These are phyloP conservation scores for Auriscalpium microsporum DNA, from an alignment of 768 basidiomycete genomes.

Conservation along the genomic window DNA sequence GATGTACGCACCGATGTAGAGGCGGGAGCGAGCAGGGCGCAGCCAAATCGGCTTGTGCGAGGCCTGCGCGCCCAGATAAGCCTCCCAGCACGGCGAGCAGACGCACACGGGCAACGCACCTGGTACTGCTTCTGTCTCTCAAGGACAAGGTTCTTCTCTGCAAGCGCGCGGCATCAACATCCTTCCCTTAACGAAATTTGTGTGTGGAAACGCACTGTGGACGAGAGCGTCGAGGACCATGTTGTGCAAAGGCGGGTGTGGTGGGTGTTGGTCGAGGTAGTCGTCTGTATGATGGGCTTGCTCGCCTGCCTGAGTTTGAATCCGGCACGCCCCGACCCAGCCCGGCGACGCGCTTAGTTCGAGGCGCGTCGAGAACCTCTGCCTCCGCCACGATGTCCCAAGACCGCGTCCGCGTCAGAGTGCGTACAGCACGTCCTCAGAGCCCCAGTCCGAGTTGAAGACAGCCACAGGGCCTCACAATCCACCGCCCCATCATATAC, in stretches of 20 bases:
- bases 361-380: slow-evolving; percentile 28
- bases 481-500: slow-evolving; percentile 88
- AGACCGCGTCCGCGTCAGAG: slow-evolving; percentile 75
- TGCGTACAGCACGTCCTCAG: slow-evolving; percentile 31
- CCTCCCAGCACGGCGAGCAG: not conserved
- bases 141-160: slow-evolving; percentile 56
- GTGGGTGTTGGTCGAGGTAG: not conserved
- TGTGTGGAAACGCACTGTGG: slow-evolving; percentile 41
- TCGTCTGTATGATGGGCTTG: not conserved
- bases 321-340: slow-evolving; percentile 27
- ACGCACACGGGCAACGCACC: slow-evolving; percentile 32
- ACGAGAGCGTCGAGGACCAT: slow-evolving; percentile 56
- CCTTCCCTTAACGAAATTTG: not conserved
- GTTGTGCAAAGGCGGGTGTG: slow-evolving; percentile 12
- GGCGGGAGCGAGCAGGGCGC: slow-evolving; percentile 49
- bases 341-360: slow-evolving; percentile 20
- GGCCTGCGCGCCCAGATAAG: slow-evolving; percentile 16
- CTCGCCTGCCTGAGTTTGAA: slow-evolving; percentile 18
- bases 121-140: slow-evolving; percentile 62
- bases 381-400: slow-evolving; percentile 37
- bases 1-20: slow-evolving; percentile 51
- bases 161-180: slow-evolving; percentile 2
- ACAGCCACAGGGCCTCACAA: slow-evolving; percentile 62
- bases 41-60: slow-evolving; percentile 47
- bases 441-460: slow-evolving; percentile 8